Base-by-base conservation (phyloP, 225 moss, liverwort and hornwort species). In the Sphagnum tenellum region DNA sequence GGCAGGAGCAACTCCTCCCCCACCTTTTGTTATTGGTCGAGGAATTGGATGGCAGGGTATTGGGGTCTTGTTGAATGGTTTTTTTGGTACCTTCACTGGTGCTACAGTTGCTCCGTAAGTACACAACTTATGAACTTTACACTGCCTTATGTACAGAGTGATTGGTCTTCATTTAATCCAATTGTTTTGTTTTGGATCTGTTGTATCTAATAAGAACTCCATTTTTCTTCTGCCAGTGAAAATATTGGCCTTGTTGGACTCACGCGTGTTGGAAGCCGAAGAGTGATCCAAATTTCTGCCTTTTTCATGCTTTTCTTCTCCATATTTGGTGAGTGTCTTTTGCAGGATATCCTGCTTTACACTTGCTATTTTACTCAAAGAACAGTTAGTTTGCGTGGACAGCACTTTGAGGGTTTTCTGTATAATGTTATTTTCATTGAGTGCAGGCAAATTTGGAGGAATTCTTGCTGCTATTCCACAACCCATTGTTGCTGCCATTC, bases 41-140 rank as follows among this genome's bases (percentile, higher is more conserved):
- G 95, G 92, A 59, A 78, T 92, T 8, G 95, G 95, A 7, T 95
- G 92, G 92, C 91, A 92, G 72, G 92, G 92, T n/a, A 66, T 93
- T 61, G 92, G 92, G 10, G 56, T 93, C 47, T 73, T 93, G 48
- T 50, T 93, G 55, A 64, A 77, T 66, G 92, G 89, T 69, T 76
- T 89, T 44, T 93, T 73, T 72, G 92, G 92, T 8, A 86, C 88
- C 8, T 88, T 83, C 61, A 73, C 92, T n/a, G 92, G 92, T 73
- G 65, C 75, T 3, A 83, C 88, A 29, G 85, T 93, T 13, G 86
- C 92, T 57, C 84, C 87, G 85, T 90, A 70, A 76, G 85, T 59
- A 11, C 45, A 12, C 29, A 0, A 29, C 14, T 8, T 5, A n/a
- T 64, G n/a, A 44, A 12, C 9, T 55, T 47, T 9, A 12, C 46